phyloP scores from a whole-genome alignment of 768 basidiomycete genomes.

The Trametes maxima region DNA sequence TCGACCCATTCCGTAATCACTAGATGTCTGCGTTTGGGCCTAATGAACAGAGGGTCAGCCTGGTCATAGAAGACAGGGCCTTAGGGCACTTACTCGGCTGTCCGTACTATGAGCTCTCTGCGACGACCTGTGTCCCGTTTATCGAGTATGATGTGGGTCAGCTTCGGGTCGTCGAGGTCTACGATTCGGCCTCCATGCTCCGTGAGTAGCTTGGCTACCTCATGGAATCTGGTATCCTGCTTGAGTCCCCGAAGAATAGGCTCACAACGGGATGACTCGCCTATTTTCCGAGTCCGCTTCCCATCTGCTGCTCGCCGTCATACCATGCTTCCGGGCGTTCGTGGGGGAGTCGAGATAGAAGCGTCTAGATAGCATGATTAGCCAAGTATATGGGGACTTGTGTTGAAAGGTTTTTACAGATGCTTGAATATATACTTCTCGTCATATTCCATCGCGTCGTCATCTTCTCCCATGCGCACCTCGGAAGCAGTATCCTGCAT shows the following conservation, averaged over 20 bases:
- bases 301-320: conserved; percentile 57
- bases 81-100: conserved; percentile 58
- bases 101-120: conserved; percentile 66
- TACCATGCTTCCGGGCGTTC: conserved; percentile 68
- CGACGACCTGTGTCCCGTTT: conserved; percentile 80
- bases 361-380: conserved; percentile 48
- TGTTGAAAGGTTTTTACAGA: conserved; percentile 51
- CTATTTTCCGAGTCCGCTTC: conserved; percentile 53
- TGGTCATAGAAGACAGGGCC: not conserved
- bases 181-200: conserved; percentile 76
- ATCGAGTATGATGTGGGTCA: conserved; percentile 87
- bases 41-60: conserved; percentile 32
- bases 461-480: conserved; percentile 72
- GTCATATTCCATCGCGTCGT: conserved; percentile 76
- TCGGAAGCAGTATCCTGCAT: conserved; percentile 28
- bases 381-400: conserved; percentile 1
- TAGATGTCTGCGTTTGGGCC: conserved; percentile 80
- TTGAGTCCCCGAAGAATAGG: not conserved
- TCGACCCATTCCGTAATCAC: conserved; percentile 77
- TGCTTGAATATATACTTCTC: conserved; percentile 78
- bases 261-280: conserved; percentile 39
- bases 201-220: conserved; percentile 53
- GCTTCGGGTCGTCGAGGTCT: conserved; percentile 69
- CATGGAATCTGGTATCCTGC: conserved; percentile 50
- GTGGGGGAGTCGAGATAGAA: conserved; percentile 87